Evolutionary conservation across 345 rosid genomes (phyloP).

Genomic region (Cardiospermum halicacabum): DNA sequence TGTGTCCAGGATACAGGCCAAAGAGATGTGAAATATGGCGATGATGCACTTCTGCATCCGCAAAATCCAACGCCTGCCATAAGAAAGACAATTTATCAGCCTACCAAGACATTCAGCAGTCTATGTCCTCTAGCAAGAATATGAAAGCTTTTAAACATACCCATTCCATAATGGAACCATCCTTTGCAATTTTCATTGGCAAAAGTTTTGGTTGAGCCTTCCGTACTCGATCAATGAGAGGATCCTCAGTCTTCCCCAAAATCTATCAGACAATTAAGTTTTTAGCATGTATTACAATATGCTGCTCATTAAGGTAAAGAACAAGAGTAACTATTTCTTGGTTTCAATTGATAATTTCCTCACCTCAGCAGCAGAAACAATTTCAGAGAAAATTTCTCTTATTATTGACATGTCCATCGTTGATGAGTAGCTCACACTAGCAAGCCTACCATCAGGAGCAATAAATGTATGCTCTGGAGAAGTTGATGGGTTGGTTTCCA

Average conservation of each 20-base stretch:
- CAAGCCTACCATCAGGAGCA: constrained; percentile 77
- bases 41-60: constrained; percentile 77
- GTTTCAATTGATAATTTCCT: constrained; percentile 10
- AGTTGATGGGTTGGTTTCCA: constrained; percentile 92
- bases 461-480: constrained; percentile 89
- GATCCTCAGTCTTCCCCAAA: constrained; percentile 50
- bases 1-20: constrained; percentile 91
- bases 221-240: constrained; percentile 51
- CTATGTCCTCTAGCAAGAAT: neutral
- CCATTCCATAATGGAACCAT: constrained; percentile 97
- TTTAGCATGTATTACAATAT: neutral
- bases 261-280: constrained; percentile 35
- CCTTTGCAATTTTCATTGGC: constrained; percentile 66
- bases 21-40: constrained; percentile 90
- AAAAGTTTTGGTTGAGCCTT: constrained; percentile 61
- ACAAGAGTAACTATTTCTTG: neutral
- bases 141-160: constrained; percentile 26
- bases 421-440: constrained; percentile 90
- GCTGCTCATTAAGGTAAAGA: constrained; percentile 14
- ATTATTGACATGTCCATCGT: constrained; percentile 93
- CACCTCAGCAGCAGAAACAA: constrained; percentile 85
- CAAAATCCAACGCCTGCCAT: constrained; percentile 61
- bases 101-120: constrained; percentile 1
- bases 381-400: constrained; percentile 64
- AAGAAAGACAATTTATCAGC: constrained; percentile 1